Conservation (phyloP, 2,329 filamentous ascomycete species). For the Aspergillus piperis region DNA sequence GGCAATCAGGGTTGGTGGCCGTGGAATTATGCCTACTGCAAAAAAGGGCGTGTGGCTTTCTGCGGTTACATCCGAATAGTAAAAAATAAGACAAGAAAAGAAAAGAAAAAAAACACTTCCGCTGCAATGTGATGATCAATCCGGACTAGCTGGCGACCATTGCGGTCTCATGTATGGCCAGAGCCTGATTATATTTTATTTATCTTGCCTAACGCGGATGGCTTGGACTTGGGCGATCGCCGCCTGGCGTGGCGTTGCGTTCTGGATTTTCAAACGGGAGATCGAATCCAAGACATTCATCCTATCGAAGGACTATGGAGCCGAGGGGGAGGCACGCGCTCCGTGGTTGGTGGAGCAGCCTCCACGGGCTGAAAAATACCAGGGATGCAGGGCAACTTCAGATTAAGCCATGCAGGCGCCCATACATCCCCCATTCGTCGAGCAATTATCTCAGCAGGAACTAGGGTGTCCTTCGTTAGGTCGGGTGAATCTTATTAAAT, state of each 20-base stretch:
- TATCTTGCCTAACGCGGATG: conserved; percentile 1
- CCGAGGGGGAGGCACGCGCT: background rate
- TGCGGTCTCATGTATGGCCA: background rate
- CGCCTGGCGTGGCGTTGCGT: conserved; percentile 6
- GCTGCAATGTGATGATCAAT: background rate
- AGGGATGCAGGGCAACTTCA: conserved; percentile 4
- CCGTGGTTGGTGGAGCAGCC: background rate
- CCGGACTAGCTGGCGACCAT: background rate
- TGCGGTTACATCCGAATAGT: background rate
- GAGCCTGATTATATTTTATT: background rate
- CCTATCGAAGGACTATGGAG: background rate
- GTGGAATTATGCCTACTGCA: background rate
- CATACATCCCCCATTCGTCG: background rate
- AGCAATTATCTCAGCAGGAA: background rate
- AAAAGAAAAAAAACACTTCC: background rate
- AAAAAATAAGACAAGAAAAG: too few relatives aligned
- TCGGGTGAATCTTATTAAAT: background rate
- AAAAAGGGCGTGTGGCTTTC: background rate
- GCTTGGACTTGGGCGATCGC: conserved; percentile 6
- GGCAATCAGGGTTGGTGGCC: background rate
- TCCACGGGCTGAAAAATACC: background rate
- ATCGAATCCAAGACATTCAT: conserved; percentile 1
- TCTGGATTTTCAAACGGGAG: conserved; percentile 1
- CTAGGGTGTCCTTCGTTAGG: background rate
- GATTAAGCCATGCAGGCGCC: background rate